Conservation (phyloP, 441 rosid genomes). For the Theobroma grandiflorum region DNA sequence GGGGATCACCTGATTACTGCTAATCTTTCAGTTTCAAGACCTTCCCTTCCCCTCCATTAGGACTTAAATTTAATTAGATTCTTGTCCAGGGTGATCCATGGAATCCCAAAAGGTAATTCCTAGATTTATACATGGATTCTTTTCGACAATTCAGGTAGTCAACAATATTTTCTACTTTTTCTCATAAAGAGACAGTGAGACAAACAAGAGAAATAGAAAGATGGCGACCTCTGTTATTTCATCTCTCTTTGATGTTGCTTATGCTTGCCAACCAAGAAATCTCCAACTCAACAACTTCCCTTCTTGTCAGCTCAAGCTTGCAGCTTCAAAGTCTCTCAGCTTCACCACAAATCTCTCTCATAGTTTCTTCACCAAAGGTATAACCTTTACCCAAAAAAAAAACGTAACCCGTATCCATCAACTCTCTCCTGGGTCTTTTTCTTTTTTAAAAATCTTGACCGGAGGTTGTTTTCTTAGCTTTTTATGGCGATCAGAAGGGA, state of each 20-base stretch:
- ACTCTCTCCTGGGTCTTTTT: not conserved
- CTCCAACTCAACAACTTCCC: not conserved
- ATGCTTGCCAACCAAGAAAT: slow-evolving; percentile 31
- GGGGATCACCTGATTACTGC: not conserved
- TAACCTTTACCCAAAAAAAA: not conserved
- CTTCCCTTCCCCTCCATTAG: not conserved
- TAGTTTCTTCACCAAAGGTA: slow-evolving; percentile 34
- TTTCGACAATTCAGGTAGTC: not conserved
- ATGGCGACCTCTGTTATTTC: slow-evolving; percentile 9
- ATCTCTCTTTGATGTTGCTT: slow-evolving; percentile 13
- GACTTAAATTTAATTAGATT: not conserved
- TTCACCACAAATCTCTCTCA: slow-evolving; percentile 21
- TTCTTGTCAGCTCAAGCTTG: slow-evolving; percentile 3
- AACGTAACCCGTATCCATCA: not conserved
- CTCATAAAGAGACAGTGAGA: not conserved
- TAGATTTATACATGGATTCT: not conserved
- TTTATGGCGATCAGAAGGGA: not conserved
- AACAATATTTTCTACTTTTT: not conserved
- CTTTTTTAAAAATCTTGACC: not conserved
- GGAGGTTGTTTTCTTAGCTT: not conserved
- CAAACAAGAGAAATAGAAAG: not conserved
- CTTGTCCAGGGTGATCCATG: not conserved
- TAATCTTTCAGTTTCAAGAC: not conserved
- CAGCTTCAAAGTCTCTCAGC: slow-evolving; percentile 19
- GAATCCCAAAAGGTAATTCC: not conserved